Evolutionary conservation across 2,329 filamentous ascomycete genomes (phyloP).

Genomic region (Cryphonectria nitschkei): DNA sequence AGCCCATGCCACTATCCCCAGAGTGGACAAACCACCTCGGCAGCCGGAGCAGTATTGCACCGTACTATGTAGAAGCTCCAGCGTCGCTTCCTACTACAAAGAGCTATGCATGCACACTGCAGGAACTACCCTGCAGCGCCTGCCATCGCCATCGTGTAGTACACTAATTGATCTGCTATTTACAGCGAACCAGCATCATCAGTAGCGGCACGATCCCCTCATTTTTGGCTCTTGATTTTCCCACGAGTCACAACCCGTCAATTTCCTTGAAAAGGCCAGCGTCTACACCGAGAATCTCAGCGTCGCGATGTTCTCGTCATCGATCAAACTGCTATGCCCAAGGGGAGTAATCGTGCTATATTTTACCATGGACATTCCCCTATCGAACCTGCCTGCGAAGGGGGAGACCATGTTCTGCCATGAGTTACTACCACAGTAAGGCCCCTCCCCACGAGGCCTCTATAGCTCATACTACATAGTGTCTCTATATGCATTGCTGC

Average conservation of each 20-base stretch:
- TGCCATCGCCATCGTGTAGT: background rate
- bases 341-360: background rate
- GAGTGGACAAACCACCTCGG: constrained; percentile 18
- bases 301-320: background rate
- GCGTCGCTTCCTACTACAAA: background rate
- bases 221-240: constrained; percentile 29
- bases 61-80: constrained; percentile 12
- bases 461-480: background rate
- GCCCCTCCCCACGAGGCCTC: background rate
- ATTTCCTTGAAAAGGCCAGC: background rate
- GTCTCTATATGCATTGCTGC: background rate
- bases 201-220: constrained; percentile 25
- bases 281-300: background rate
- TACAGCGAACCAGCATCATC: constrained; percentile 11
- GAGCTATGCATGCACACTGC: background rate
- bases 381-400: background rate
- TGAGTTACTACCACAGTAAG: background rate
- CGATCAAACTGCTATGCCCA: background rate
- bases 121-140: no score
- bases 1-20: background rate
- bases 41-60: constrained; percentile 27
- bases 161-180: constrained; percentile 14
- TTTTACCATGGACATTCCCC: no score
- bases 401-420: background rate
- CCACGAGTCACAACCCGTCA: constrained; percentile 37